Conservation (phyloP, 2,329 filamentous ascomycete species). For the Ascochyta lentis region DNA sequence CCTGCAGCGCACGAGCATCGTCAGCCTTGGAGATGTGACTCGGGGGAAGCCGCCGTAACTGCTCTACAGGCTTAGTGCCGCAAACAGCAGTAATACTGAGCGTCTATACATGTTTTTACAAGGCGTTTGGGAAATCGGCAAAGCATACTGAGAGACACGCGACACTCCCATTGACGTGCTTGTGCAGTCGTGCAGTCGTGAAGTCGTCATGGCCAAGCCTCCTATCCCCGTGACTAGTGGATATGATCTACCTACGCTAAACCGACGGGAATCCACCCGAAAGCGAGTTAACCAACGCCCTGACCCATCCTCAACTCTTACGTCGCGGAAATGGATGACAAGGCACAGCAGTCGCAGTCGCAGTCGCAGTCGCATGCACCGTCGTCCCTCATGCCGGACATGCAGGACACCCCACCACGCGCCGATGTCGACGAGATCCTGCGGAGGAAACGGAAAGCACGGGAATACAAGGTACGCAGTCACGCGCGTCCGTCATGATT, state of each 20-base stretch:
- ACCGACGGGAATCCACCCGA: slow-evolving; percentile 13
- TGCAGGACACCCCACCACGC: slow-evolving; percentile 50
- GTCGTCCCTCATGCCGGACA: slow-evolving; percentile 36
- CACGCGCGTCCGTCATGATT: slow-evolving; percentile 3
- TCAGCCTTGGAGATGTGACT: not conserved
- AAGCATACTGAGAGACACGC: not conserved
- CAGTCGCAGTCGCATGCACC: slow-evolving; percentile 34
- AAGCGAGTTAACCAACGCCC: slow-evolving; percentile 4
- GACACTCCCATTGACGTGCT: not conserved
- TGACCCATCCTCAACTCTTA: slow-evolving; percentile 25
- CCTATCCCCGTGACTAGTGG: slow-evolving; percentile 12
- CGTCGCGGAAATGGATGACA: slow-evolving; percentile 37
- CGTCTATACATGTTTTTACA: not conserved
- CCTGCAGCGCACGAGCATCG: slow-evolving; percentile 13
- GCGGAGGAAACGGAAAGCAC: slow-evolving; percentile 57
- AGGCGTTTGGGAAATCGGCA: not conserved
- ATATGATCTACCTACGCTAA: slow-evolving; percentile 9
- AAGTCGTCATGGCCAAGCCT: slow-evolving; percentile 10
- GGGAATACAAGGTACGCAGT: slow-evolving; percentile 56
- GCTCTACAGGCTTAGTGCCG: not conserved
- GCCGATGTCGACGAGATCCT: slow-evolving; percentile 59
- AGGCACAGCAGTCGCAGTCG: slow-evolving; percentile 26
- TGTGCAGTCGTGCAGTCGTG: not conserved
- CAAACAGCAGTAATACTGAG: not conserved
- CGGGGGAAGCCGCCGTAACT: not conserved